phyloP scores from a whole-genome alignment of 148 eudicot genomes.

The Linanthus parryae region DNA sequence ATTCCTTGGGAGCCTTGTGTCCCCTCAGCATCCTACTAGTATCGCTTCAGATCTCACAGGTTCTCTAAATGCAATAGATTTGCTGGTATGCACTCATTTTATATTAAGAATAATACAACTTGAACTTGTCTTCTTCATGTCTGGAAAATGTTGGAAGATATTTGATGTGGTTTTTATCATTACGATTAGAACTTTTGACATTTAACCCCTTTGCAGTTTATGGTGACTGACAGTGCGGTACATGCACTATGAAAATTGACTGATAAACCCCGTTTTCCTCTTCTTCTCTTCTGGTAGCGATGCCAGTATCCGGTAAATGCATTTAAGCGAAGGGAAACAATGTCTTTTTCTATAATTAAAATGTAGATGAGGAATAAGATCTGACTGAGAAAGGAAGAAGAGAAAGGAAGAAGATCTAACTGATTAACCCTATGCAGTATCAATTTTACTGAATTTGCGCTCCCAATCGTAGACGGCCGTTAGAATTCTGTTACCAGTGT shows the following conservation, averaged over 20 bases:
- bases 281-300: too few species aligned
- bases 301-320: too few species aligned
- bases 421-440: too few species aligned
- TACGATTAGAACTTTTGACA: too few species aligned
- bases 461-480: neutral
- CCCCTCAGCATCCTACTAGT: conserved; percentile 58
- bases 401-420: too few species aligned
- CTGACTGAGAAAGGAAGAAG: too few species aligned
- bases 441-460: too few species aligned
- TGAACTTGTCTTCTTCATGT: neutral
- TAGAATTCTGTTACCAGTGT: too few species aligned
- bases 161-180: neutral
- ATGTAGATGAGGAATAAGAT: neutral
- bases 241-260: too few species aligned
- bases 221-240: neutral
- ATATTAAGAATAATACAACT: conserved; percentile 1
- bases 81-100: conserved; percentile 36
- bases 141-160: neutral
- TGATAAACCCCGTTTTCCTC: neutral
- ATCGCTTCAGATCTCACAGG: conserved; percentile 45
- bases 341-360: too few species aligned
- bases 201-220: neutral
- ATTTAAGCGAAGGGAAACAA: too few species aligned
- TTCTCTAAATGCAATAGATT: conserved; percentile 57
- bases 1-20: conserved; percentile 54